These are phyloP conservation scores for Zelonia costaricensis DNA, from an alignment of 208 protist species.

Conservation along the genomic window DNA sequence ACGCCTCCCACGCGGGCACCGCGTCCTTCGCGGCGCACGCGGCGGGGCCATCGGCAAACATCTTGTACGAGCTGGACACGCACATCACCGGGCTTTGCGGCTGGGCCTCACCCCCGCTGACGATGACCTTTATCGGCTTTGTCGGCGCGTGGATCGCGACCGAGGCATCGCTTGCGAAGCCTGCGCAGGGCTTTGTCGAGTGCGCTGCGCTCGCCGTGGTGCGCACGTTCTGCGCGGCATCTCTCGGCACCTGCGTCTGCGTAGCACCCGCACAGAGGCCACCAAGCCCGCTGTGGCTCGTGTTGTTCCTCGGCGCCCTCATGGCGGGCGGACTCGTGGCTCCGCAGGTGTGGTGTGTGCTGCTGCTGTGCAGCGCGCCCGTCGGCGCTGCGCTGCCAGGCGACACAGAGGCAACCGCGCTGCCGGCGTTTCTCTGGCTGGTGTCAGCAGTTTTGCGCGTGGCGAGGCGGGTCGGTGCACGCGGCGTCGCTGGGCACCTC, in stretches of 20 bases:
- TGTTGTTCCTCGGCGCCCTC: constrained; percentile 6
- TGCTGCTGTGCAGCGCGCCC: neutral
- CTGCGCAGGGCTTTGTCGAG: neutral
- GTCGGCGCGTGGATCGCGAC: constrained; percentile 12
- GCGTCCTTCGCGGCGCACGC: neutral
- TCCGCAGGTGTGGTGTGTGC: neutral
- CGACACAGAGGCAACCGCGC: neutral
- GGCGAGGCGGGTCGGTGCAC: too few relatives aligned
- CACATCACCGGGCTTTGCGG: constrained; percentile 12
- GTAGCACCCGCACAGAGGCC: neutral
- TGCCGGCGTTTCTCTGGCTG: constrained; percentile 4
- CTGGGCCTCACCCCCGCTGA: constrained; percentile 9
- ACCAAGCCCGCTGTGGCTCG: neutral
- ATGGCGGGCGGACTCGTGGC: constrained; percentile 3
- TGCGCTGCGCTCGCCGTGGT: constrained; percentile 2
- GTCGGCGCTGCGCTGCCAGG: neutral
- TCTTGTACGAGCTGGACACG: constrained; percentile 17
- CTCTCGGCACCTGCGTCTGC: constrained; percentile 11
- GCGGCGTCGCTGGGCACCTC: too few relatives aligned
- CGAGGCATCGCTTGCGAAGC: neutral
- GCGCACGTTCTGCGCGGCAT: constrained; percentile 6
- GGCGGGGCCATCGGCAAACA: constrained; percentile 1
- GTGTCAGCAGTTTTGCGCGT: neutral
- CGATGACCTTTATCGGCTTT: constrained; percentile 5
- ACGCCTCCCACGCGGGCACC: too few relatives aligned